phyloP scores from a whole-genome alignment of 106 monocot genomes.

The Acorus calamus region DNA sequence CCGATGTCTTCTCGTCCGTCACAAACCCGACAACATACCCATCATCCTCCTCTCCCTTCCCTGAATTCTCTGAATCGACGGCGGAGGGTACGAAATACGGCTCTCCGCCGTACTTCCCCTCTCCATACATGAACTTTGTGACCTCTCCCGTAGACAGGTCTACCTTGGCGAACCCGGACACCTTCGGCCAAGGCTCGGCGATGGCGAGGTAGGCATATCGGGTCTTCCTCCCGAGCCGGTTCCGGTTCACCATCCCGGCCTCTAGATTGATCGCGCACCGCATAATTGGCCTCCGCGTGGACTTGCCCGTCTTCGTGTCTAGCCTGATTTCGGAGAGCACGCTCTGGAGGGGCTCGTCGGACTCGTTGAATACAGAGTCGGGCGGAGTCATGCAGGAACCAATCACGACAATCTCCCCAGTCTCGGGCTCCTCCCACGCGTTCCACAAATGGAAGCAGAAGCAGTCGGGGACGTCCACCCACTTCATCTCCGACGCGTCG shows the following conservation, averaged over 20 bases:
- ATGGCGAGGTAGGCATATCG: constrained; percentile 48
- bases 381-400: constrained; percentile 80
- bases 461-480: constrained; percentile 70
- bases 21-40: constrained; percentile 52
- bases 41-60: constrained; percentile 34
- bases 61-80: neutral
- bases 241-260: constrained; percentile 43
- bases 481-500: constrained; percentile 28
- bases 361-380: constrained; percentile 61
- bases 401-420: constrained; percentile 45
- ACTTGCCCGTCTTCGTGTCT: constrained; percentile 35
- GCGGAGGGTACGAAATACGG: constrained; percentile 48
- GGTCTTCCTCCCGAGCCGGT: constrained; percentile 35
- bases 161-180: constrained; percentile 56
- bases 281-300: constrained; percentile 37
- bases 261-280: constrained; percentile 39
- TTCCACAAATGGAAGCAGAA: constrained; percentile 87
- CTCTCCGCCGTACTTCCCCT: constrained; percentile 47
- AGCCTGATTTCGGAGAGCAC: constrained; percentile 70
- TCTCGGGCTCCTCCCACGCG: constrained; percentile 61
- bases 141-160: constrained; percentile 31
- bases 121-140: constrained; percentile 45
- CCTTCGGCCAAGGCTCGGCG: constrained; percentile 62
- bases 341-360: constrained; percentile 38
- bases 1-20: constrained; percentile 34